Conservation (phyloP, 441 rosid genomes). For the Euphorbia schlechtendalii region DNA sequence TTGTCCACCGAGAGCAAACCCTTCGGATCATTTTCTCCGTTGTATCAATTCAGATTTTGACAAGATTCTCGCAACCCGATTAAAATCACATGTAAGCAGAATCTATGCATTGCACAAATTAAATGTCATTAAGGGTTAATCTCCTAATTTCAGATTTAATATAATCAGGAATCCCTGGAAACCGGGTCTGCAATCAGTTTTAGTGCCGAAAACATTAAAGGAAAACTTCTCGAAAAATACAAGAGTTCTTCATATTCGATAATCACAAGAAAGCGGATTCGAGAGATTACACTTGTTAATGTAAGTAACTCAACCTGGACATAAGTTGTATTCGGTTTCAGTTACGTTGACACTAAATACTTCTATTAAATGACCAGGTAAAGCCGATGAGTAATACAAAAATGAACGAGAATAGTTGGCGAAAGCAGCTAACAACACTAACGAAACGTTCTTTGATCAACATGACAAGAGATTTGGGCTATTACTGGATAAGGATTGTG, state of each 20-base stretch:
- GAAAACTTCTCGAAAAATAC: conserved; percentile 48
- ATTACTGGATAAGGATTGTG: conserved; percentile 21
- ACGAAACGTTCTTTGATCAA: conserved; percentile 15
- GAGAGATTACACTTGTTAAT: conserved; percentile 29
- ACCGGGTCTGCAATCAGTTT: conserved; percentile 39
- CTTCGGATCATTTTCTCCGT: conserved; percentile 85
- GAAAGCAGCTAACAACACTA: conserved; percentile 15
- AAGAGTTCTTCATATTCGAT: conserved; percentile 45
- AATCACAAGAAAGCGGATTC: conserved; percentile 40
- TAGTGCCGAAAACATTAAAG: conserved; percentile 47
- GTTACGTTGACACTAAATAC: neutral
- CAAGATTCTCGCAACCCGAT: conserved; percentile 38
- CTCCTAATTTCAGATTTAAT: neutral
- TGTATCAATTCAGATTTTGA: conserved; percentile 93
- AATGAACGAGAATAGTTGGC: conserved; percentile 9
- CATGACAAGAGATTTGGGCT: conserved; percentile 21
- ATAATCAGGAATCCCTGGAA: conserved; percentile 33
- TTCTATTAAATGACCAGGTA: neutral
- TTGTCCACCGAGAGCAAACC: conserved; percentile 72
- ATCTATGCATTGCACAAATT: neutral
- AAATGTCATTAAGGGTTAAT: neutral
- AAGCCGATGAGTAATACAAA: neutral
- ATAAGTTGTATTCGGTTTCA: too few relatives aligned
- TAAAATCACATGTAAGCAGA: conserved; percentile 27
- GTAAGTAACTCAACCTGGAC: conserved; percentile 30